phyloP scores from a whole-genome alignment of 306 rosid genomes.

The Cucumis sativus region Cucumber_9930_V3 NC_026661.2:17739501-17740000 shows the following conservation, averaged over 20 bases:
- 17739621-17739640: background rate
- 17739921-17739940: background rate
- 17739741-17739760: background rate
- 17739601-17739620: background rate
- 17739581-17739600: background rate
- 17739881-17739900: background rate
- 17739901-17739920: background rate
- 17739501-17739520: background rate
- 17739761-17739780: background rate
- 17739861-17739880: background rate
- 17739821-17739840: background rate
- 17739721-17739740: background rate
- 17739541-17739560: background rate
- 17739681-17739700: background rate
- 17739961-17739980: conserved; percentile 73
- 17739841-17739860: background rate
- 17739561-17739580: background rate
- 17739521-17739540: background rate
- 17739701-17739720: background rate
- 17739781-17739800: background rate
- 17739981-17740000: conserved; percentile 59
- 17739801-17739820: background rate
- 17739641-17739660: background rate
- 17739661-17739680: background rate
- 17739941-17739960: background rate